Evolutionary conservation across 129 eudicot genomes (phyloP).

Genomic region (carrot (Daucus carota)): DH1_v3.0 NC_030389.2:40648501-40649000

Average conservation of each 20-base stretch:
- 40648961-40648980: constrained; percentile 83
- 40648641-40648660: constrained; percentile 72
- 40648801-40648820: not conserved
- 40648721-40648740: constrained; percentile 93
- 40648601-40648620: constrained; percentile 70
- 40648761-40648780: constrained; percentile 79
- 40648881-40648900: constrained; percentile 65
- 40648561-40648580: constrained; percentile 88
- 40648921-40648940: constrained; percentile 67
- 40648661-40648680: constrained; percentile 86
- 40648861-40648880: constrained; percentile 59
- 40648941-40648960: constrained; percentile 74
- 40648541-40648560: constrained; percentile 57
- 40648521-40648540: constrained; percentile 56
- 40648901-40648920: constrained; percentile 82
- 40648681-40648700: constrained; percentile 79
- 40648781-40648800: not conserved
- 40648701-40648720: constrained; percentile 67
- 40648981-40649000: constrained; percentile 70
- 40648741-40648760: constrained; percentile 96
- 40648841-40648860: constrained; percentile 30
- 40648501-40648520: constrained; percentile 33
- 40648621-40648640: constrained; percentile 85
- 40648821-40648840: not conserved
- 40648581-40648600: constrained; percentile 76